phyloP scores from a whole-genome alignment of 345 rosid species.

The Pugionium cornutum region DNA sequence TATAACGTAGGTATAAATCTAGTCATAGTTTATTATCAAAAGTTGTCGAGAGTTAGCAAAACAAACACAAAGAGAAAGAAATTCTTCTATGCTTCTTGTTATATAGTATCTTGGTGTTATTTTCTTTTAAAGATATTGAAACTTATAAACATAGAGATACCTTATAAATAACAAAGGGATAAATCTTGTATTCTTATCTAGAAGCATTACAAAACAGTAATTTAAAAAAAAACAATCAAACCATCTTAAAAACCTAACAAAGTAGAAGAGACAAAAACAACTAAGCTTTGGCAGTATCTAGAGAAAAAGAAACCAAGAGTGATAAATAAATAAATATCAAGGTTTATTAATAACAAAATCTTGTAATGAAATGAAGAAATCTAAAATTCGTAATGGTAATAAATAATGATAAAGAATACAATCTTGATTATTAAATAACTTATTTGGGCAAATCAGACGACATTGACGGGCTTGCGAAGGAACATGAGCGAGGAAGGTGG shows the following conservation, averaged over 20 bases:
- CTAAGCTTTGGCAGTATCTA: slow-evolving; percentile 32
- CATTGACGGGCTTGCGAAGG: slow-evolving; percentile 84
- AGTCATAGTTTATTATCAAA: no score
- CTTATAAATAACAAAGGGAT: no score
- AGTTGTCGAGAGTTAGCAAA: no score
- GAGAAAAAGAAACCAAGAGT: slow-evolving; percentile 9
- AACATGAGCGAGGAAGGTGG: slow-evolving; percentile 83
- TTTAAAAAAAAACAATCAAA: no score
- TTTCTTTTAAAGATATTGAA: no score
- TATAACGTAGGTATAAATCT: no score
- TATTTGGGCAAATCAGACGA: slow-evolving; percentile 28
- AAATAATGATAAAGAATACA: slow-evolving; percentile 32
- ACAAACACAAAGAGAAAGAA: no score
- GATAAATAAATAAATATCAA: slow-evolving; percentile 3
- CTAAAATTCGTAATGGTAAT: slow-evolving; percentile 27
- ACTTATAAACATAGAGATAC: no score
- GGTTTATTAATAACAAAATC: slow-evolving; percentile 30
- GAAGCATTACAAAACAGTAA: no score
- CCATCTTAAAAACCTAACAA: neutral
- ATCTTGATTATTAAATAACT: neutral
- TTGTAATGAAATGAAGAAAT: slow-evolving; percentile 23
- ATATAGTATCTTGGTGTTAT: no score
- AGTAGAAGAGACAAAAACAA: slow-evolving; percentile 35
- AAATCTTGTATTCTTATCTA: no score
- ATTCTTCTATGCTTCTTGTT: no score